Percentiles rank a stretch among this genome's conserved stretches.
These are phyloP conservation scores for Magnolia officinalis DNA, from an alignment of 164 flowering plant genomes.

Conservation along the genomic window DNA sequence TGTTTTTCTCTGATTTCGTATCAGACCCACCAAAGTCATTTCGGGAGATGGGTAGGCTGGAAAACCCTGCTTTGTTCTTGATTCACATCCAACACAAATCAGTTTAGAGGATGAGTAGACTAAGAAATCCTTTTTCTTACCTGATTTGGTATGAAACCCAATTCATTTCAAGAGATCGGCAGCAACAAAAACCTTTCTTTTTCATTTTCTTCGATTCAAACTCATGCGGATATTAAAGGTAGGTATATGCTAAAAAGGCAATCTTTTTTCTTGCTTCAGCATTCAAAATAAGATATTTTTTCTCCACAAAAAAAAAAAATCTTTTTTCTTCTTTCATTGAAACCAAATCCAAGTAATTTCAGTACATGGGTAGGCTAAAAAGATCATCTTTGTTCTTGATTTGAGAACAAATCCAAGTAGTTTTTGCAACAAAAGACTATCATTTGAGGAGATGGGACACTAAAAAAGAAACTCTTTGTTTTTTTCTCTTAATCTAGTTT, in stretches of 20 bases:
- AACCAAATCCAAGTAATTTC: not conserved
- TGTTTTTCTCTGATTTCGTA: constrained; percentile 1
- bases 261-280: not conserved
- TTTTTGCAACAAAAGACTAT: not conserved
- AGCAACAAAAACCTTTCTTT: not conserved
- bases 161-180: not conserved
- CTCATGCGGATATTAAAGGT: not conserved
- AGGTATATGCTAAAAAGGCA: not conserved
- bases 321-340: not conserved
- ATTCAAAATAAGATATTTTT: not conserved
- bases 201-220: not conserved
- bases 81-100: constrained; percentile 2
- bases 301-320: not conserved
- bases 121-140: not conserved
- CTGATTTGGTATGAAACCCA: not conserved
- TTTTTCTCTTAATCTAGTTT: not conserved
- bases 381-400: not conserved
- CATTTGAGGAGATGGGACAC: not conserved
- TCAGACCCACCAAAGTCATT: not conserved
- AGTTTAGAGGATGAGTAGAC: constrained; percentile 2
- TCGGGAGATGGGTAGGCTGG: not conserved
- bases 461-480: not conserved
- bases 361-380: not conserved
- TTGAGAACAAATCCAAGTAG: not conserved
- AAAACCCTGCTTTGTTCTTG: not conserved